A percentile compares a stretch with the other conserved stretches of the same genome.
These are phyloP conservation scores for Phytopythium kandeliae DNA, from an alignment of 352 stramenopile species.

Conservation along the genomic window DNA sequence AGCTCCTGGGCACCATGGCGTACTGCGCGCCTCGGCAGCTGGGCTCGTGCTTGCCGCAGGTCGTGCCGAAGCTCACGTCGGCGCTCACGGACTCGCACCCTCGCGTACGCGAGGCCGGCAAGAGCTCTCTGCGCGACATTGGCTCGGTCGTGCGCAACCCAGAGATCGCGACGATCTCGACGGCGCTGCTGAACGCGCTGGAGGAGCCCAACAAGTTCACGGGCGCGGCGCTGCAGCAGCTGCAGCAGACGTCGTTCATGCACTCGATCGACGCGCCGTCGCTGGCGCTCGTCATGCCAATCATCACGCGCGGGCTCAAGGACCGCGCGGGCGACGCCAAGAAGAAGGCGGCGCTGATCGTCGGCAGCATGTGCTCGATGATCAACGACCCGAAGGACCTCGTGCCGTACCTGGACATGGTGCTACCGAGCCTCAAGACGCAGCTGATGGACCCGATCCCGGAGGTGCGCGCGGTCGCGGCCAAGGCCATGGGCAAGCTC, in stretches of 20 bases:
- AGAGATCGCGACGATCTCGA: slow-evolving; percentile 96
- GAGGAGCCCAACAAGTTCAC: slow-evolving; percentile 94
- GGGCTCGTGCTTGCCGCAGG: slow-evolving; percentile 96
- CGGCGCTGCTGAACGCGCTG: slow-evolving; percentile 92
- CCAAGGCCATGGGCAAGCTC: slow-evolving; percentile 94
- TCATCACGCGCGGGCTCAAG: slow-evolving; percentile 97
- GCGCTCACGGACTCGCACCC: slow-evolving; percentile 98
- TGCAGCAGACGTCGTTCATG: slow-evolving; percentile 98
- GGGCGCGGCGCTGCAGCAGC: slow-evolving; percentile 92
- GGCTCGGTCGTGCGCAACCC: slow-evolving; percentile 98
- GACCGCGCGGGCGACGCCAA: slow-evolving; percentile 97
- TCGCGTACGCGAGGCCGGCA: slow-evolving; percentile 96
- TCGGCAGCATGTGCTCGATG: slow-evolving; percentile 99
- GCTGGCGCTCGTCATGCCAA: slow-evolving; percentile 98
- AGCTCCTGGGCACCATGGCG: slow-evolving; percentile 95
- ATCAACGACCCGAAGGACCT: slow-evolving; percentile 98
- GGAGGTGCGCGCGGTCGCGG: slow-evolving; percentile 92
- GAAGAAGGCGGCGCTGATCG: slow-evolving; percentile 98
- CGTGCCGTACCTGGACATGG: slow-evolving; percentile 96
- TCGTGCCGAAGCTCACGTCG: slow-evolving; percentile 97
- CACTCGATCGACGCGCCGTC: slow-evolving; percentile 99
- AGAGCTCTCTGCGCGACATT: slow-evolving; percentile 95
- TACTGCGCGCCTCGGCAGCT: slow-evolving; percentile 99
- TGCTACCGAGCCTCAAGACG: slow-evolving; percentile 95
- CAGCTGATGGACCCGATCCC: slow-evolving; percentile 92